Evolutionary conservation across 495 filamentous ascomycete genomes (phyloP).

Genomic region (Neurospora discreta): DNA sequence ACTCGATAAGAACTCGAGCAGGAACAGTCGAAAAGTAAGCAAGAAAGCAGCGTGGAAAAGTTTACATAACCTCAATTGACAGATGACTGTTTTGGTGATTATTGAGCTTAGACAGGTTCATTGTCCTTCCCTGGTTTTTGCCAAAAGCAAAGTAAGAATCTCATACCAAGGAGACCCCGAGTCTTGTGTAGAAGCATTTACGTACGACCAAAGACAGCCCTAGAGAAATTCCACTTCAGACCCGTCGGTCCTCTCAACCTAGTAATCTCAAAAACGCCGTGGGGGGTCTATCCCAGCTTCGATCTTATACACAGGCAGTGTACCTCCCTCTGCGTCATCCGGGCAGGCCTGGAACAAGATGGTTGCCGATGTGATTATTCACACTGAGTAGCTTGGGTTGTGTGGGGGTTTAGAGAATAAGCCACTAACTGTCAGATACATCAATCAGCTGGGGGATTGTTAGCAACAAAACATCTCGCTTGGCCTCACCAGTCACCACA

Average conservation of each 20-base stretch:
- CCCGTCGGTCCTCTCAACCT: background rate
- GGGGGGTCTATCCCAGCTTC: background rate
- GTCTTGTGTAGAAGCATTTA: background rate
- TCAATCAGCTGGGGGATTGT: background rate
- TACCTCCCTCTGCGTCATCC: background rate
- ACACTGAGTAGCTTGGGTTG: background rate
- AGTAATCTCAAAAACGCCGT: background rate
- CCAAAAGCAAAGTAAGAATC: background rate
- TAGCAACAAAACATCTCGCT: background rate
- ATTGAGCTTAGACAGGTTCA: background rate
- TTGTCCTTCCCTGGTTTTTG: background rate
- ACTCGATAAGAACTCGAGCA: background rate
- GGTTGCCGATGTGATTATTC: background rate
- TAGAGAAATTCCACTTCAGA: background rate
- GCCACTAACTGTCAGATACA: background rate
- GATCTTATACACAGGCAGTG: background rate
- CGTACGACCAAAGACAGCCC: background rate
- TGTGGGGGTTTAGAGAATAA: background rate
- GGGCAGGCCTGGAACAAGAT: background rate
- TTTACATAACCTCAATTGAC: background rate
- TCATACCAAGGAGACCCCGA: background rate
- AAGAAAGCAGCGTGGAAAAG: background rate
- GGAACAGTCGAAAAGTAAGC: background rate
- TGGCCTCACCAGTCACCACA: background rate
- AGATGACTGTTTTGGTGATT: background rate